Evolutionary conservation across 495 filamentous ascomycete species (phyloP).

Genomic region (Talaromyces liani): DNA sequence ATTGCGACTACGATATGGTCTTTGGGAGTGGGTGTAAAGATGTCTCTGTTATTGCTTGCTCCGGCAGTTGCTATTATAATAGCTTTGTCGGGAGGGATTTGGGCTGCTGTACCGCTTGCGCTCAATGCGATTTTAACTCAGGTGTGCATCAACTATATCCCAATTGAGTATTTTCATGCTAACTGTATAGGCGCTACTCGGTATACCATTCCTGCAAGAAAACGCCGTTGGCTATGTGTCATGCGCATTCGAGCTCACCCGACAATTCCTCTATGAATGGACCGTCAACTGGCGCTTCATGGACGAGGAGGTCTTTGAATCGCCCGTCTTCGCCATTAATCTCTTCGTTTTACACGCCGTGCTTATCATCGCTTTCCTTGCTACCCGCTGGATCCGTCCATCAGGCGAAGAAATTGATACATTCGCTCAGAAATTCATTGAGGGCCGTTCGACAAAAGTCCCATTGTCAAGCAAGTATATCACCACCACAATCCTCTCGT

Average conservation of each 20-base stretch:
- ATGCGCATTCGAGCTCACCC: slow-evolving; percentile 80
- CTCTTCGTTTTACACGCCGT: slow-evolving; percentile 63
- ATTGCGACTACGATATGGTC: slow-evolving; percentile 66
- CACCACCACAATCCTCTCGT: slow-evolving; percentile 68
- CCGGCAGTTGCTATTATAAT: slow-evolving; percentile 71
- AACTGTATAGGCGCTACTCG: slow-evolving; percentile 46
- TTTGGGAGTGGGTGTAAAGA: slow-evolving; percentile 79
- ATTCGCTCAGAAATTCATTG: slow-evolving; percentile 44
- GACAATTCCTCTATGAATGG: slow-evolving; percentile 93
- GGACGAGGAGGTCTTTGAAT: slow-evolving; percentile 74
- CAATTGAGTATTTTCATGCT: neutral
- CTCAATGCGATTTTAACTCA: slow-evolving; percentile 67
- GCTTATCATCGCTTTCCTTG: slow-evolving; percentile 54
- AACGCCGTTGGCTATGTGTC: slow-evolving; percentile 66
- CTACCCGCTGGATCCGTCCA: slow-evolving; percentile 50
- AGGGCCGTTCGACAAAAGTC: slow-evolving; percentile 46
- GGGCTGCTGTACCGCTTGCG: slow-evolving; percentile 55
- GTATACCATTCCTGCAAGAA: slow-evolving; percentile 63
- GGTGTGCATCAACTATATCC: slow-evolving; percentile 27
- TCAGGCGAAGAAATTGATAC: slow-evolving; percentile 34
- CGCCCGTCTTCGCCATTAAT: slow-evolving; percentile 57
- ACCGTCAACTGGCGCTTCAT: slow-evolving; percentile 98
- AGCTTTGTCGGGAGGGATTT: slow-evolving; percentile 60
- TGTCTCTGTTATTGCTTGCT: slow-evolving; percentile 76
- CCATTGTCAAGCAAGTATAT: slow-evolving; percentile 67